phyloP scores from a whole-genome alignment of 768 basidiomycete genomes.

The Xerocomus spinulosus region DNA sequence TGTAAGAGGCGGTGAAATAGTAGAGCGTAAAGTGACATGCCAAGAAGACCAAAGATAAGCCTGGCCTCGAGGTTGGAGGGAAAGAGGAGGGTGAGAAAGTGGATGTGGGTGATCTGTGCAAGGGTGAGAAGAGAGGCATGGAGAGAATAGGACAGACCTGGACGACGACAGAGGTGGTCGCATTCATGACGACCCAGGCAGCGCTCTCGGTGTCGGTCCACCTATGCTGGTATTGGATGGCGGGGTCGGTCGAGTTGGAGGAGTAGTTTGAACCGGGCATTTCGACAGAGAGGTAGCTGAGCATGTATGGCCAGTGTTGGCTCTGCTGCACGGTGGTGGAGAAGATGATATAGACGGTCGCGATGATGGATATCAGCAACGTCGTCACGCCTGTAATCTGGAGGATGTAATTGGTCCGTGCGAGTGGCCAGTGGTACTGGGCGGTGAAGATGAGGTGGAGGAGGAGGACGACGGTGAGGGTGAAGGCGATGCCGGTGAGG shows the following conservation, averaged over 20 bases:
- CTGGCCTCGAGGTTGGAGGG: conserved; percentile 85
- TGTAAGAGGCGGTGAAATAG: not conserved
- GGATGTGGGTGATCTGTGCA: conserved; percentile 88
- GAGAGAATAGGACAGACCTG: conserved; percentile 57
- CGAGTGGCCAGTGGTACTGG: conserved; percentile 94
- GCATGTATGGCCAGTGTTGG: conserved; percentile 90
- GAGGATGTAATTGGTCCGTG: conserved; percentile 85
- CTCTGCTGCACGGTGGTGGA: conserved; percentile 56
- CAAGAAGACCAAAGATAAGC: conserved; percentile 81
- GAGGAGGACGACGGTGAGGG: conserved; percentile 79
- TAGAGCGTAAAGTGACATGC: conserved; percentile 36
- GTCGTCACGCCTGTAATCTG: conserved; percentile 82
- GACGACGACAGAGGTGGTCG: conserved; percentile 74
- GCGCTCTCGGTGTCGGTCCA: conserved; percentile 68
- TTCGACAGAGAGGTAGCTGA: conserved; percentile 82
- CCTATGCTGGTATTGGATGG: conserved; percentile 16
- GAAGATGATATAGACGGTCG: conserved; percentile 74
- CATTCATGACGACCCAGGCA: conserved; percentile 86
- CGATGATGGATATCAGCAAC: conserved; percentile 71
- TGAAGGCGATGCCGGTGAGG: conserved; percentile 77
- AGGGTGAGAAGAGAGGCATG: not conserved
- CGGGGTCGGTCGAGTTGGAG: conserved; percentile 19
- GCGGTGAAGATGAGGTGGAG: conserved; percentile 93
- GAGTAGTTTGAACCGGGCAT: conserved; percentile 37
- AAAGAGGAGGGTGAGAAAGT: conserved; percentile 92